Evolutionary conservation across 2,329 filamentous ascomycete species (phyloP), one percentile per base, ranked within the genome.

Genomic region (Pleoardoris graminearum): DNA sequence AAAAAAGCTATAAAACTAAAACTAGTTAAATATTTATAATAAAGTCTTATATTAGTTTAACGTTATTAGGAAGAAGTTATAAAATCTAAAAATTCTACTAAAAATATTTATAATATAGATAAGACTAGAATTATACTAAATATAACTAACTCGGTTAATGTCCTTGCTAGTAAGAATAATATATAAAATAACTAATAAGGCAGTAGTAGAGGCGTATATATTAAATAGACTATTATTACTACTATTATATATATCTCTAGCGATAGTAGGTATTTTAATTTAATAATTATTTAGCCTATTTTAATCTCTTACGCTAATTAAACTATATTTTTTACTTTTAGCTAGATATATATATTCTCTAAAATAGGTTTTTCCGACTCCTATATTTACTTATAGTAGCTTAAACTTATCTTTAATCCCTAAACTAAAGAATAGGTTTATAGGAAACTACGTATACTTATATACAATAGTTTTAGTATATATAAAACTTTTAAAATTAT

Each of bases 341-440:
- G 56, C 27, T 60, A 50, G 58, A 49, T 50, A 3, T 58, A 53
- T 35, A 44, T 43, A 19, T 47, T 14, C 32, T 48, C 37, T 29
- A 33, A 42, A 19, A 38, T 30, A 25, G 32, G 58, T 33, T 63
- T 62, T 51, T 53, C 54, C 42, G 52, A 72, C 53, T 67, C 60
- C n/a, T 58, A 63, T 22, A 69, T 71, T 25, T 71, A 60, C 55
- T 61, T 70, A 2, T 46, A 73, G 51, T 74, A 57, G 71, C 55
- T 72, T 22, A 65, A 57, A 51, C 57, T 49, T 50, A 53, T 74
- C 4, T 73, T 73, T 57, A 51, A 74, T 59, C 68, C 66, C n/a
- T 30, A 67, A 55, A 73, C 68, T 7, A 65, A 60, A 58, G 54
- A 50, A 48, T 54, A 47, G 43, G 68, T 63, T 45, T 58, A 68